Evolutionary conservation across 2,329 filamentous ascomycete genomes (phyloP).

Genomic region (Aspergillus tubingensis): DNA sequence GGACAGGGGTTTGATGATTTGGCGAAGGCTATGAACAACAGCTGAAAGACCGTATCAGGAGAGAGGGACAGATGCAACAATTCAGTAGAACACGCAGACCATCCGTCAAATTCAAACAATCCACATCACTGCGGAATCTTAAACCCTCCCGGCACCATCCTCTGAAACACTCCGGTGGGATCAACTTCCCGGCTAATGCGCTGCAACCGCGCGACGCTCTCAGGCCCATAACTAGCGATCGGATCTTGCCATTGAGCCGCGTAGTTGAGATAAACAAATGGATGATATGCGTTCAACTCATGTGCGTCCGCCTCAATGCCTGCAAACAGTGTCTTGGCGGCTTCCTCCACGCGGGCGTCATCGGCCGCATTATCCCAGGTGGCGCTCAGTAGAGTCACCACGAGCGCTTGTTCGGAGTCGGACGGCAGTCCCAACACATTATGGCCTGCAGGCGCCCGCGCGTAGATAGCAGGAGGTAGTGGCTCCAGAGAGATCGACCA

Average conservation of each 20-base stretch:
- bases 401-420: neutral
- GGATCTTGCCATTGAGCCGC: slow-evolving; percentile 47
- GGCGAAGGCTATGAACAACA: no score
- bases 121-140: slow-evolving; percentile 28
- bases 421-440: slow-evolving; percentile 14
- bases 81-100: no score
- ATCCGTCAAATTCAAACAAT: no score
- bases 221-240: slow-evolving; percentile 44
- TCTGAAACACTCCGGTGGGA: slow-evolving; percentile 43
- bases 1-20: no score
- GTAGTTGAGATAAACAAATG: slow-evolving; percentile 50
- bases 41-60: no score
- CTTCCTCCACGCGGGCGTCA: slow-evolving; percentile 31
- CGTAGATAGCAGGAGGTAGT: slow-evolving; percentile 9
- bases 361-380: slow-evolving; percentile 37
- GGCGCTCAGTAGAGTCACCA: slow-evolving; percentile 31
- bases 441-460: slow-evolving; percentile 20
- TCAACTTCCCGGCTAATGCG: slow-evolving; percentile 42
- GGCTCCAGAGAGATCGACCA: slow-evolving; percentile 13
- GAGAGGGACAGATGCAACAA: no score
- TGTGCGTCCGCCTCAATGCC: slow-evolving; percentile 14
- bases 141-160: slow-evolving; percentile 45
- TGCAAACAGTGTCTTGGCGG: slow-evolving; percentile 25
- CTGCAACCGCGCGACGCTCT: slow-evolving; percentile 35
- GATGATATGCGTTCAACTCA: slow-evolving; percentile 25